Evolutionary conservation across 176 grass and related monocot species (phyloP).

Genomic region (Oryza coarctata): DNA sequence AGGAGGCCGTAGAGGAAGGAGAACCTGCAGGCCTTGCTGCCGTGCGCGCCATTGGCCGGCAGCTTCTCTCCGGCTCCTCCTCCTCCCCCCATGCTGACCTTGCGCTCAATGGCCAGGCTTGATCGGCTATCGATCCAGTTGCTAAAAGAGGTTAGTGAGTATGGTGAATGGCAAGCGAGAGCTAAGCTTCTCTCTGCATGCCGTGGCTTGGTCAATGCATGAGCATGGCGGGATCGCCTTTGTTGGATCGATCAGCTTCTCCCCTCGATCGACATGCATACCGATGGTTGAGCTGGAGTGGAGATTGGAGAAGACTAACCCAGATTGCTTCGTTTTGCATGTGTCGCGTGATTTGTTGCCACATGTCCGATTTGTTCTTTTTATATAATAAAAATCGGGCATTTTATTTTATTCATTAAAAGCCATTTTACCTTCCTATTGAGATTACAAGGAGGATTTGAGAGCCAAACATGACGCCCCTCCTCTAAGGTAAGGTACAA

Average conservation of each 20-base stretch:
- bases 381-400: too few species aligned
- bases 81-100: constrained; percentile 44
- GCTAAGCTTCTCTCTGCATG: not conserved
- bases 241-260: not conserved
- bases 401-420: too few species aligned
- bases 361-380: not conserved
- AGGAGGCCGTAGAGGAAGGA: constrained; percentile 42
- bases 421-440: too few species aligned
- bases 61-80: constrained; percentile 45
- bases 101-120: constrained; percentile 40
- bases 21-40: constrained; percentile 23
- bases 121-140: constrained; percentile 19
- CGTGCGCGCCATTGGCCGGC: constrained; percentile 33
- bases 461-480: too few species aligned
- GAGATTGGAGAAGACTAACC: not conserved
- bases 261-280: too few species aligned
- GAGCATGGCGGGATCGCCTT: not conserved
- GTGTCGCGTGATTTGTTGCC: too few species aligned
- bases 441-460: too few species aligned
- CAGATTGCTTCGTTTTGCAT: not conserved
- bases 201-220: not conserved
- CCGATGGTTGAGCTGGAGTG: not conserved
- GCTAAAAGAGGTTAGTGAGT: constrained; percentile 43
- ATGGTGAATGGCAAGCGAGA: not conserved
- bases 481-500: too few species aligned